Percentiles rank a stretch among this genome's conserved stretches.
Evolutionary conservation across 2,329 filamentous ascomycete species (phyloP).

Genomic region (Xylariaceae sp.): DNA sequence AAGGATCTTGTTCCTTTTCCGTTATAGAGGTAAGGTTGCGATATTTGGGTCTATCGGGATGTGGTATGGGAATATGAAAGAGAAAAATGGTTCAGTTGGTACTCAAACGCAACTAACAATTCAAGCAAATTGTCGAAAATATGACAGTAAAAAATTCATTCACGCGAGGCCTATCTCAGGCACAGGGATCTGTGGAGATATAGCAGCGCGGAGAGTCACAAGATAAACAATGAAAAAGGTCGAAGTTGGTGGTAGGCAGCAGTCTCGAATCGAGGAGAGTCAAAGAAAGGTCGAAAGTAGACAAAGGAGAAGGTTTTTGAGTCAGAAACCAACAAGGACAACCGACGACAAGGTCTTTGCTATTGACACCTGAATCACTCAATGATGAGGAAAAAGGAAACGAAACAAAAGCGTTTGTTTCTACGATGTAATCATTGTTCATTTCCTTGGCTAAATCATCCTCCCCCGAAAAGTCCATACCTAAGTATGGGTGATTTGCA

Average conservation of each 20-base stretch:
- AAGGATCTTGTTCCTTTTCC: no score
- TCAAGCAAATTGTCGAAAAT: conserved; percentile 18
- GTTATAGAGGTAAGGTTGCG: no score
- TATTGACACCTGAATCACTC: conserved; percentile 13
- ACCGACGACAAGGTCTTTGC: no score
- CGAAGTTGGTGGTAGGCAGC: conserved; percentile 20
- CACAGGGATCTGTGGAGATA: no score
- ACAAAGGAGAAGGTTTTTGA: conserved; percentile 5
- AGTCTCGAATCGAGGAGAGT: no score
- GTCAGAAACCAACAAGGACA: no score
- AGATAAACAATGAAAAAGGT: conserved; percentile 14
- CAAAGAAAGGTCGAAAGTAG: background rate
- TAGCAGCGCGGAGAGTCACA: conserved; percentile 15
- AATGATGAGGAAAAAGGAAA: conserved; percentile 10
- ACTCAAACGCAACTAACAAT: no score
- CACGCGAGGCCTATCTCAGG: no score
- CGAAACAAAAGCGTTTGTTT: conserved; percentile 27
- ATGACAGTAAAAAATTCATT: conserved; percentile 23
- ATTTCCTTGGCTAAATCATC: conserved; percentile 17
- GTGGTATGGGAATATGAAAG: conserved; percentile 15
- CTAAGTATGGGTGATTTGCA: no score
- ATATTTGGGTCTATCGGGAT: conserved; percentile 1
- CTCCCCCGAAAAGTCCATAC: background rate
- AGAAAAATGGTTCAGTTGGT: conserved; percentile 14
- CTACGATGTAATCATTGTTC: conserved; percentile 23